A percentile compares a stretch with the other conserved stretches of the same genome.
Conservation (phyloP, 1,284 basidiomycete genomes). For the Vanrija sp. region DNA sequence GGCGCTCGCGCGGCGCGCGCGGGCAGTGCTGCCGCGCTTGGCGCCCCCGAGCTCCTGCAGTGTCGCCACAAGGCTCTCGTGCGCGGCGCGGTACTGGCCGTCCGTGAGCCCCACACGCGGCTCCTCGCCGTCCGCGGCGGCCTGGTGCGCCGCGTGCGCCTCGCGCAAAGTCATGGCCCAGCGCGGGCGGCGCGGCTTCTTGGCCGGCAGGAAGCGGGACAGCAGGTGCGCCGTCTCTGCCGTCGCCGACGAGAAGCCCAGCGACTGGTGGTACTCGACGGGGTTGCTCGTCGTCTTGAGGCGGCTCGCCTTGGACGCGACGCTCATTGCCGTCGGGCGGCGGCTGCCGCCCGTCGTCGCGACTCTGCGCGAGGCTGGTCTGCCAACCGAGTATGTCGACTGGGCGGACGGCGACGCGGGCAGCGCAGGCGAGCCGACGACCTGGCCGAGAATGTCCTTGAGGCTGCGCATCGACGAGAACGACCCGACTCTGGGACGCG, state of each 20-base stretch:
- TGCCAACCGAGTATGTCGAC: not conserved
- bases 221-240: conserved; percentile 40
- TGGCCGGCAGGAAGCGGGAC: conserved; percentile 36
- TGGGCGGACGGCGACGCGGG: not conserved
- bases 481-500: conserved; percentile 9
- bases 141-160: conserved; percentile 9
- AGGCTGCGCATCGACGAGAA: conserved; percentile 27
- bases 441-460: conserved; percentile 10
- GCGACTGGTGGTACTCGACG: conserved; percentile 36
- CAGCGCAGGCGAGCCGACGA: not conserved
- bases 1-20: not conserved
- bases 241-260: conserved; percentile 29
- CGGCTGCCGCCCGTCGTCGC: conserved; percentile 5
- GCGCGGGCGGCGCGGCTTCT: conserved; percentile 19
- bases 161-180: conserved; percentile 24
- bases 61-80: conserved; percentile 36
- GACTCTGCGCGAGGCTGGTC: not conserved
- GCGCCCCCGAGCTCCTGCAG: conserved; percentile 23
- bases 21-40: not conserved
- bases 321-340: conserved; percentile 29
- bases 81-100: conserved; percentile 41
- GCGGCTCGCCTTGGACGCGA: conserved; percentile 26
- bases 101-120: conserved; percentile 30
- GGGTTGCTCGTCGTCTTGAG: conserved; percentile 38
- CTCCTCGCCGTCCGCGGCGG: conserved; percentile 16